Evolutionary conservation across 2,329 filamentous ascomycete species (phyloP).

Genomic region (Cladosporium sp.): DNA sequence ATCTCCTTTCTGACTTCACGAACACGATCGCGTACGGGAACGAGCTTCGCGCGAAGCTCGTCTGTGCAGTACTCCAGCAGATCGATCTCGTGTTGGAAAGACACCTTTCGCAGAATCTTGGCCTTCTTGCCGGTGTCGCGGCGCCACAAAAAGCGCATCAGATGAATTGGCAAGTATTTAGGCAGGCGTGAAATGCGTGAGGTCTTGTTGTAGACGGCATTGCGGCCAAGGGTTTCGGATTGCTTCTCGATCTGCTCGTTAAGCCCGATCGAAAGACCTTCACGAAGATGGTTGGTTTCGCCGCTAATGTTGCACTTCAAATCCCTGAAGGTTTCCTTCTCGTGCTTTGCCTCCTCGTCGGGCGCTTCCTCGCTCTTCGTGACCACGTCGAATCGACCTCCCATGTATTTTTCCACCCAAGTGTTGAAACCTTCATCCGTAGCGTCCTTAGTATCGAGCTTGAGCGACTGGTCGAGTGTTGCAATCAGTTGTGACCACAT

Average conservation of each 20-base stretch:
- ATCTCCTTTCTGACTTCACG: constrained; percentile 93
- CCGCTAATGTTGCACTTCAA: constrained; percentile 92
- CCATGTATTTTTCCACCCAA: constrained; percentile 79
- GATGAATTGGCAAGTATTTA: constrained; percentile 94
- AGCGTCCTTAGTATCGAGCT: constrained; percentile 51
- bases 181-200: constrained; percentile 87
- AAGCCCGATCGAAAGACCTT: constrained; percentile 78
- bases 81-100: constrained; percentile 90
- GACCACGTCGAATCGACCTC: constrained; percentile 71
- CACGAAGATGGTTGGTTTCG: constrained; percentile 82
- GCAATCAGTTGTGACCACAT: constrained; percentile 94
- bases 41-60: constrained; percentile 72
- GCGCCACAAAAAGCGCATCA: constrained; percentile 98
- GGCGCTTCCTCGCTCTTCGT: constrained; percentile 84
- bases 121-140: constrained; percentile 94
- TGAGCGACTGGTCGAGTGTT: constrained; percentile 74
- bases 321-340: constrained; percentile 78
- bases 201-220: constrained; percentile 82
- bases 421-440: constrained; percentile 59
- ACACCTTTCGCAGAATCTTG: constrained; percentile 99
- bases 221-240: constrained; percentile 70
- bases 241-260: constrained; percentile 88
- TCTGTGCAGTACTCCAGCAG: constrained; percentile 94
- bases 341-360: constrained; percentile 64
- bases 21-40: constrained; percentile 94